Percentiles rank a stretch among this genome's conserved stretches.
Evolutionary conservation across 2,329 filamentous ascomycete genomes (phyloP).

Genomic region (Harringtonia aguacate): DNA sequence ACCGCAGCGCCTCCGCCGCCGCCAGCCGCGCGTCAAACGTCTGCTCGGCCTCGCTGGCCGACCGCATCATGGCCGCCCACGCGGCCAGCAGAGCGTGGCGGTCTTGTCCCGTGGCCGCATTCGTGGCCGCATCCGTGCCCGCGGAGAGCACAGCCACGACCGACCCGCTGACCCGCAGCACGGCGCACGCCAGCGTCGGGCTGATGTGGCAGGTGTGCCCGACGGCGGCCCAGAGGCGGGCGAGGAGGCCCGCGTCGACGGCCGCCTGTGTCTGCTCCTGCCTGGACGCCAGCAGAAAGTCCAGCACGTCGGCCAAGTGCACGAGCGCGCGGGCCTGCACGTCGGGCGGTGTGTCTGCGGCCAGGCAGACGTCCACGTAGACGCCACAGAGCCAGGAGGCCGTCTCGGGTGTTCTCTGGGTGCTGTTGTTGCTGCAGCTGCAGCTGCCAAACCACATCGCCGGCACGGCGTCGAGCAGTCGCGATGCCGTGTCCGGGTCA

Average conservation of each 20-base stretch:
- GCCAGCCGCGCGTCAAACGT: slow-evolving; percentile 56
- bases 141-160: slow-evolving; percentile 22
- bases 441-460: slow-evolving; percentile 17
- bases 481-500: slow-evolving; percentile 29
- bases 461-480: slow-evolving; percentile 28
- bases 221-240: slow-evolving; percentile 24
- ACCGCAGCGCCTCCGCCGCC: slow-evolving; percentile 42
- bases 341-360: slow-evolving; percentile 27
- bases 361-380: slow-evolving; percentile 29
- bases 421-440: too few species aligned
- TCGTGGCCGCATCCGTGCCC: background rate
- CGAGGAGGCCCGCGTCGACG: slow-evolving; percentile 30
- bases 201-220: slow-evolving; percentile 24
- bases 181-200: slow-evolving; percentile 37
- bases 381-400: slow-evolving; percentile 25
- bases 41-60: slow-evolving; percentile 38
- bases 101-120: background rate
- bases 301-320: slow-evolving; percentile 35
- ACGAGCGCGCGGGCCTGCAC: slow-evolving; percentile 35
- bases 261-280: background rate
- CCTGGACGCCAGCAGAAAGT: slow-evolving; percentile 21
- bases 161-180: slow-evolving; percentile 37
- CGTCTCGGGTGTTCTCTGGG: slow-evolving; percentile 12
- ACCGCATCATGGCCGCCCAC: slow-evolving; percentile 41
- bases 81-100: too few species aligned